These are phyloP conservation scores for Trypanosoma theileri DNA, from an alignment of 208 protist genomes.

Conservation along the genomic window DNA sequence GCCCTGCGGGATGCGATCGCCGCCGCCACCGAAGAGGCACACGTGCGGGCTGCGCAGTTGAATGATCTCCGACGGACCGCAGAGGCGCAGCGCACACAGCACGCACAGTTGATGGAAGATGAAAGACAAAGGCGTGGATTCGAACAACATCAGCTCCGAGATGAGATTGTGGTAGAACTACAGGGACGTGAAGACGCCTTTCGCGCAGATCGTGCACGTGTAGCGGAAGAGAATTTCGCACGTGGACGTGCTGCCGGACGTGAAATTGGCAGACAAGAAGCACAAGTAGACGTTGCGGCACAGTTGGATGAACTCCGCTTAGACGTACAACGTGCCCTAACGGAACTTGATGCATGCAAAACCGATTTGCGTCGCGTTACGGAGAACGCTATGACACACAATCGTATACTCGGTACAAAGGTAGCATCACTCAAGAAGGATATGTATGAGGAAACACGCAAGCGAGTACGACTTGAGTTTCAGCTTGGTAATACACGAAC, in stretches of 20 bases:
- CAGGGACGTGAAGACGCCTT: constrained; percentile 48
- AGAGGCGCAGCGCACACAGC: constrained; percentile 53
- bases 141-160: constrained; percentile 62
- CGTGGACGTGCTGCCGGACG: constrained; percentile 57
- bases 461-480: constrained; percentile 21
- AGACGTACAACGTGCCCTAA: constrained; percentile 51
- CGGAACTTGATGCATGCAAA: constrained; percentile 47
- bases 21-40: constrained; percentile 31
- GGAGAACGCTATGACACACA: constrained; percentile 41
- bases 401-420: constrained; percentile 36
- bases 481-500: constrained; percentile 13
- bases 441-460: constrained; percentile 29
- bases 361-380: constrained; percentile 57
- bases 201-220: constrained; percentile 44
- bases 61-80: constrained; percentile 47
- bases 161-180: constrained; percentile 66
- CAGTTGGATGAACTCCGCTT: constrained; percentile 57
- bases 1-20: constrained; percentile 38
- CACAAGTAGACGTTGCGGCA: constrained; percentile 36
- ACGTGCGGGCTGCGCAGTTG: constrained; percentile 40
- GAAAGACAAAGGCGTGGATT: constrained; percentile 51
- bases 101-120: constrained; percentile 69
- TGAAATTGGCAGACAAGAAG: constrained; percentile 42
- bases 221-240: constrained; percentile 58
- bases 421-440: constrained; percentile 29